phyloP scores from a whole-genome alignment of 306 rosid species.

The Hippophae tibetana region DNA sequence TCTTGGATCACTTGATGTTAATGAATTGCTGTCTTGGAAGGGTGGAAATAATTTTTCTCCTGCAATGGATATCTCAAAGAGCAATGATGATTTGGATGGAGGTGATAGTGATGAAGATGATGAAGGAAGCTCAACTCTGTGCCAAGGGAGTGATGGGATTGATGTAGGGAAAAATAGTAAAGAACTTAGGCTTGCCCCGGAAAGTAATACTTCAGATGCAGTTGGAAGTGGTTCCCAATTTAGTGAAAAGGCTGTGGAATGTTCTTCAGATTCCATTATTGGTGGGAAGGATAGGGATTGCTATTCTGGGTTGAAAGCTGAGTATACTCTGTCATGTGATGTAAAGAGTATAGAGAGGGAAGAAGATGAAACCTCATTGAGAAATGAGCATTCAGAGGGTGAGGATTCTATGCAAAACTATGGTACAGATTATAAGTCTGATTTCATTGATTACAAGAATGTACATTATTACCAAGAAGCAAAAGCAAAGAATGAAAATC shows the following conservation, averaged over 20 bases:
- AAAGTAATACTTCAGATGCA: conserved; percentile 9
- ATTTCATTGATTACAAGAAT: conserved; percentile 17
- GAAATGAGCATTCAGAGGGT: conserved; percentile 53
- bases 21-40: conserved; percentile 35
- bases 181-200: conserved; percentile 9
- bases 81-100: conserved; percentile 13
- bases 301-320: conserved; percentile 12
- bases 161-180: conserved; percentile 9
- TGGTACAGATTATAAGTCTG: conserved; percentile 37
- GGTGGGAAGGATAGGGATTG: conserved; percentile 15
- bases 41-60: conserved; percentile 24
- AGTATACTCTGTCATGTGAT: conserved; percentile 8
- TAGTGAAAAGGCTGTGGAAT: conserved; percentile 13
- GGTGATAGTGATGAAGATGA: conserved; percentile 11
- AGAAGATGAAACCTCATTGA: conserved; percentile 31
- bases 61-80: conserved; percentile 13
- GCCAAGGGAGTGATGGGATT: conserved; percentile 6
- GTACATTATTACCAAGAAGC: conserved; percentile 14
- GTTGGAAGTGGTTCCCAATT: conserved; percentile 17
- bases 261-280: conserved; percentile 12
- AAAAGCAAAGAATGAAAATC: conserved; percentile 40
- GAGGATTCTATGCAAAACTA: conserved; percentile 56
- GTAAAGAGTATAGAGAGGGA: conserved; percentile 28
- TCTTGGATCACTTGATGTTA: conserved; percentile 25
- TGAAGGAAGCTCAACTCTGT: conserved; percentile 10